These are phyloP conservation scores for Saccharomyces hybrid DNA, from an alignment of 1,139 yeast species.

Conservation along the genomic window DNA sequence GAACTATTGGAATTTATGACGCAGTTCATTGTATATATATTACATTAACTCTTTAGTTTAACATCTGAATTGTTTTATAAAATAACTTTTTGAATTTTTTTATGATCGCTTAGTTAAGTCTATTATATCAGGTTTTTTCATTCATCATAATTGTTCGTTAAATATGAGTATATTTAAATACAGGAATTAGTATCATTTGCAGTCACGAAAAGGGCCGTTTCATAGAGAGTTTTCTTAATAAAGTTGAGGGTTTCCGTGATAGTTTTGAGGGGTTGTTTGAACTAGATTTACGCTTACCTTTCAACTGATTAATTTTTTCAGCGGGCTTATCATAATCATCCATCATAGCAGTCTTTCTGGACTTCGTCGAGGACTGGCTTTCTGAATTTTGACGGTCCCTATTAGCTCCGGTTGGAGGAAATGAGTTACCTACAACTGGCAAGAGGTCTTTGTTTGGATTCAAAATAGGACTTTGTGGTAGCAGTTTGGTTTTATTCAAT, in stretches of 20 bases:
- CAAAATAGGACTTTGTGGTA: constrained; percentile 61
- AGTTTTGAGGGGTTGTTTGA: constrained; percentile 27
- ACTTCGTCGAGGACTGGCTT: constrained; percentile 3
- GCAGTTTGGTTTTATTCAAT: constrained; percentile 45
- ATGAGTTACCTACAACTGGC: constrained; percentile 9
- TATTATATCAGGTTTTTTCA: not conserved
- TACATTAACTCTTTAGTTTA: not conserved
- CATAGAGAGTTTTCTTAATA: constrained; percentile 22
- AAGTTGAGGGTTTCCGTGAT: constrained; percentile 31
- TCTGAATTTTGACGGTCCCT: not conserved
- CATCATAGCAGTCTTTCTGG: constrained; percentile 16
- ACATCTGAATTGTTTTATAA: not conserved
- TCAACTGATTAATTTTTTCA: constrained; percentile 31
- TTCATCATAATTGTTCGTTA: not conserved
- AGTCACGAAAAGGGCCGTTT: constrained; percentile 4
- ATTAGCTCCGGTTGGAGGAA: not conserved
- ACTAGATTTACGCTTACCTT: constrained; percentile 29
- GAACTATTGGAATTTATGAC: not conserved
- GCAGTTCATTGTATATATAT: not conserved
- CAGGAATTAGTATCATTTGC: not conserved
- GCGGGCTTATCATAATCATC: constrained; percentile 36
- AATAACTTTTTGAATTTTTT: not conserved
- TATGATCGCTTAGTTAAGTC: not conserved
- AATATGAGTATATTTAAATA: not conserved
- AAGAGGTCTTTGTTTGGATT: constrained; percentile 16